These are phyloP conservation scores for Penicillium glabrum DNA, from an alignment of 2,329 filamentous ascomycete species.

Conservation along the genomic window DNA sequence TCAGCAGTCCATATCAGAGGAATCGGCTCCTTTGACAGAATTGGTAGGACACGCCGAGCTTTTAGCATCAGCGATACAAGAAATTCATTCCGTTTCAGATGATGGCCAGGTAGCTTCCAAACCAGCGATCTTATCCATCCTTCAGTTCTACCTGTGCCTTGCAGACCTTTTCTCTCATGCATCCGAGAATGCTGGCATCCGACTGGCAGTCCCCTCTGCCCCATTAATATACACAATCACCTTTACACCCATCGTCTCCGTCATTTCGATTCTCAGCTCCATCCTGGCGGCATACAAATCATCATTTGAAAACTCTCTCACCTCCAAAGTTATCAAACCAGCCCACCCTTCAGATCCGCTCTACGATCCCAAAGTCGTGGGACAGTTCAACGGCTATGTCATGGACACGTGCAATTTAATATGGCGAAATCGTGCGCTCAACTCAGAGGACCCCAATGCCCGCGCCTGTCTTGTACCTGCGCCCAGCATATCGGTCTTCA, in stretches of 20 bases:
- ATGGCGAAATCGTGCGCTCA: slow-evolving; percentile 74
- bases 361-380: slow-evolving; percentile 62
- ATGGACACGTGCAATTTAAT: slow-evolving; percentile 85
- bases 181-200: slow-evolving; percentile 54
- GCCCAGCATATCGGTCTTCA: slow-evolving; percentile 45
- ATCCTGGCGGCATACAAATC: slow-evolving; percentile 72
- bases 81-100: slow-evolving; percentile 45
- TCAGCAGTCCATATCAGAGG: slow-evolving; percentile 25
- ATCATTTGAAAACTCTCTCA: slow-evolving; percentile 66
- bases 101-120: slow-evolving; percentile 14
- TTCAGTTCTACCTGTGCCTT: slow-evolving; percentile 69
- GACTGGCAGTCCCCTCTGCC: slow-evolving; percentile 67
- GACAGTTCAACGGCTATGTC: slow-evolving; percentile 76
- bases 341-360: slow-evolving; percentile 32
- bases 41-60: slow-evolving; percentile 52
- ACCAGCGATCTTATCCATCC: slow-evolving; percentile 51
- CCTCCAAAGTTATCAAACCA: slow-evolving; percentile 36
- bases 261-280: slow-evolving; percentile 67
- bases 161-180: slow-evolving; percentile 57
- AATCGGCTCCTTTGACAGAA: slow-evolving; percentile 39
- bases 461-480: slow-evolving; percentile 53
- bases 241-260: slow-evolving; percentile 64
- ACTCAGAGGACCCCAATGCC: slow-evolving; percentile 61
- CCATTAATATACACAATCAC: slow-evolving; percentile 69
- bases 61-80: slow-evolving; percentile 61